Conservation (phyloP, 305 asterid genomes). For the Ilex paraguariensis region DNA sequence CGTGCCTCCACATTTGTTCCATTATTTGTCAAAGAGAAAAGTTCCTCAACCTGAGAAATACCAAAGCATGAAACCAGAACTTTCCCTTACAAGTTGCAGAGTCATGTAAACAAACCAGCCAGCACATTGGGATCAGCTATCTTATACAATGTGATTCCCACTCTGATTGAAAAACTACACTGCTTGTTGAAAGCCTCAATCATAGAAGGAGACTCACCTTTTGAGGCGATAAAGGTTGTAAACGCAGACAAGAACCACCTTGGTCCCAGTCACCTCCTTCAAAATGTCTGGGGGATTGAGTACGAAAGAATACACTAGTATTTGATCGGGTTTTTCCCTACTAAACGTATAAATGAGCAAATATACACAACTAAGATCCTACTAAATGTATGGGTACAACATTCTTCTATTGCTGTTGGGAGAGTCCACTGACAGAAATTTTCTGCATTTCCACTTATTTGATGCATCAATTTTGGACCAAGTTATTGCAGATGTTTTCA, state of each 20-base stretch:
- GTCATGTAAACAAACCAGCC: not conserved
- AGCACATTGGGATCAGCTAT: not conserved
- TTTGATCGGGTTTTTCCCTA: conserved; percentile 43
- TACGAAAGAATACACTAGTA: conserved; percentile 57
- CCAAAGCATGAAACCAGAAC: not conserved
- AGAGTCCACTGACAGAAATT: too few species aligned
- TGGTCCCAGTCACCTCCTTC: conserved; percentile 98
- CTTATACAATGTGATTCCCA: not conserved
- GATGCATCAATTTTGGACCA: too few species aligned
- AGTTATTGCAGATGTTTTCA: too few species aligned
- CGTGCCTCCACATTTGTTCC: conserved; percentile 86
- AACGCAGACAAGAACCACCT: conserved; percentile 82
- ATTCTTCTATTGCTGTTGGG: too few species aligned
- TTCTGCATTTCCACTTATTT: too few species aligned
- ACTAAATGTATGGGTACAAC: too few species aligned
- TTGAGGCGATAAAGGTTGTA: conserved; percentile 53
- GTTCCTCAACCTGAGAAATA: conserved; percentile 52
- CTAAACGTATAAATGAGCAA: not conserved
- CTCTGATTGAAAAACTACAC: not conserved
- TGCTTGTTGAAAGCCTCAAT: not conserved
- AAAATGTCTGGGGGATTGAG: conserved; percentile 95
- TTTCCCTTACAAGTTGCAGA: conserved; percentile 4
- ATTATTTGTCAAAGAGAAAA: conserved; percentile 46
- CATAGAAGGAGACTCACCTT: conserved; percentile 42
- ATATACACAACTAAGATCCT: too few species aligned